Percentiles rank a stretch among this genome's conserved stretches.
phyloP scores from a whole-genome alignment of 179 eudicot species.

The Gypsophila paniculata region DNA sequence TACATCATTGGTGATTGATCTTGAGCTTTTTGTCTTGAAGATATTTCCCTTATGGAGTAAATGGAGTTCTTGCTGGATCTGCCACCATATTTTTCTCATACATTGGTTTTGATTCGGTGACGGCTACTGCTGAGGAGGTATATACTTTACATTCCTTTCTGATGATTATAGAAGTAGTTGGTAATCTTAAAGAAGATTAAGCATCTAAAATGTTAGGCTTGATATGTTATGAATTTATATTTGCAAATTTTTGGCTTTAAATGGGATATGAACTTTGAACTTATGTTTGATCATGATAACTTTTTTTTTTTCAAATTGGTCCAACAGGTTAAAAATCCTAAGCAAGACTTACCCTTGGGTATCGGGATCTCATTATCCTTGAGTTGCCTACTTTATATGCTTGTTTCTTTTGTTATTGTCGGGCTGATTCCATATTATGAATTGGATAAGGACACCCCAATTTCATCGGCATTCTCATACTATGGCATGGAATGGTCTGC shows the following conservation, averaged over 20 bases:
- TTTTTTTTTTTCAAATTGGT: background rate
- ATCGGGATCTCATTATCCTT: conserved; percentile 55
- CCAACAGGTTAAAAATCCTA: conserved; percentile 66
- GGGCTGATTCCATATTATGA: conserved; percentile 64
- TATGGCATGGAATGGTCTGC: conserved; percentile 66
- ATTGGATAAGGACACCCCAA: conserved; percentile 64
- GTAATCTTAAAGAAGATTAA: background rate
- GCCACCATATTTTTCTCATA: conserved; percentile 70
- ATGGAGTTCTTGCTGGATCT: conserved; percentile 63
- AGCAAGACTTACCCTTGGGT: conserved; percentile 61
- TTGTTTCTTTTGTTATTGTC: conserved; percentile 61
- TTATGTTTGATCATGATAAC: background rate
- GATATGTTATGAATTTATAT: conserved; percentile 4
- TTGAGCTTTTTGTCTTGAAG: conserved; percentile 26
- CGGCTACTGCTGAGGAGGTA: conserved; percentile 82
- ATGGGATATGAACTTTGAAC: background rate
- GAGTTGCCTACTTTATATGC: conserved; percentile 64
- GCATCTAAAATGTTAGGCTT: background rate
- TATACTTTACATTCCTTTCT: background rate
- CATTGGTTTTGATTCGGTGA: conserved; percentile 69
- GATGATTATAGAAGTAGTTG: background rate
- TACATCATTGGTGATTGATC: conserved; percentile 3
- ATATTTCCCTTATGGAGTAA: conserved; percentile 55
- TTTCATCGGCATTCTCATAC: conserved; percentile 62
- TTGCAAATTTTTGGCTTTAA: background rate